Conservation (phyloP, 208 protist species). For the Trypanosoma cruzi region DNA sequence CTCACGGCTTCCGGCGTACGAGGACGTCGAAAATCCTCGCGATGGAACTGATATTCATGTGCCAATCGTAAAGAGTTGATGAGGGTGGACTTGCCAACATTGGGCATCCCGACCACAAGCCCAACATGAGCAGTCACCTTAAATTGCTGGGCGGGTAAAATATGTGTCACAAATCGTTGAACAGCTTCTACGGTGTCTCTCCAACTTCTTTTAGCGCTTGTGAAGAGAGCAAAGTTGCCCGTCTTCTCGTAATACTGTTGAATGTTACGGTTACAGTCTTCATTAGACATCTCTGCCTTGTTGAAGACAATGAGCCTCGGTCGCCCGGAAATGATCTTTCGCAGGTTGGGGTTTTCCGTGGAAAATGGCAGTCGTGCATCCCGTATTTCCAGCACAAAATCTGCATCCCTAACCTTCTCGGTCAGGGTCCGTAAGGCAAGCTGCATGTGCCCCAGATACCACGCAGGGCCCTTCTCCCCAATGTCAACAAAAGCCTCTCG, state of each 20-base stretch:
- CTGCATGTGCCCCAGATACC: conserved; percentile 92
- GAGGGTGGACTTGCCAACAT: conserved; percentile 95
- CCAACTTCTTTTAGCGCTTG: conserved; percentile 77
- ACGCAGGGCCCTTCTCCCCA: conserved; percentile 83
- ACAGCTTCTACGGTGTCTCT: conserved; percentile 78
- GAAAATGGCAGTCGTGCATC: conserved; percentile 92
- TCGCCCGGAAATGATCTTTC: conserved; percentile 47
- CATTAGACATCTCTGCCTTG: conserved; percentile 92
- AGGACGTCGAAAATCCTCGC: conserved; percentile 79
- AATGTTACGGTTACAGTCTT: conserved; percentile 77
- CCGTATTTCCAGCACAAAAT: conserved; percentile 94
- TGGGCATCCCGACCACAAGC: conserved; percentile 94
- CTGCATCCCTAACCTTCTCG: conserved; percentile 81
- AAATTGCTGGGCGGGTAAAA: conserved; percentile 62
- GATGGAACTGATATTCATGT: conserved; percentile 92
- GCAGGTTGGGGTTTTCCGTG: conserved; percentile 85
- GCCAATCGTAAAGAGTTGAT: conserved; percentile 93
- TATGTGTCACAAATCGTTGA: conserved; percentile 77
- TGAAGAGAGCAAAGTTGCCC: conserved; percentile 82
- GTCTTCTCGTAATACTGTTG: conserved; percentile 80
- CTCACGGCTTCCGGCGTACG: conserved; percentile 80
- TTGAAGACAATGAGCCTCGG: conserved; percentile 91
- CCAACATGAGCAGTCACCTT: conserved; percentile 79
- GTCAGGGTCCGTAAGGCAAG: conserved; percentile 49
- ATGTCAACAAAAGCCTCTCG: conserved; percentile 91